Conservation (phyloP, 2,329 filamentous ascomycete species). For the Ophiostoma ulmi region DNA sequence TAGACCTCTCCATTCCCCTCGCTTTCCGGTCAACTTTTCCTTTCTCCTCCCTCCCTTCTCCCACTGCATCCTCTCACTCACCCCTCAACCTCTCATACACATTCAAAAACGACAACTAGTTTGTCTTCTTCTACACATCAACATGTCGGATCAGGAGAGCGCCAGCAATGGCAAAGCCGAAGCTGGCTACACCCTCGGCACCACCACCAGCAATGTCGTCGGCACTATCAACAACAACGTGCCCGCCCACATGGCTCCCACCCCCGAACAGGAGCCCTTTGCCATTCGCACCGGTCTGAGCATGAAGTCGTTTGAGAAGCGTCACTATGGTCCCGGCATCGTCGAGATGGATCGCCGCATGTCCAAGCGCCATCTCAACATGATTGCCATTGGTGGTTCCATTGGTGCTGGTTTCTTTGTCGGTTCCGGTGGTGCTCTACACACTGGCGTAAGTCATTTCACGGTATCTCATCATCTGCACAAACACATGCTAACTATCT, state of each 20-base stretch:
- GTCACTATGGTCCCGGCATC: slow-evolving; percentile 35
- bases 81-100: background rate
- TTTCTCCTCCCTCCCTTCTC: background rate
- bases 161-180: background rate
- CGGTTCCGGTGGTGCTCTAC: slow-evolving; percentile 49
- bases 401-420: slow-evolving; percentile 61
- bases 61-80: background rate
- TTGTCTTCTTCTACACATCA: background rate
- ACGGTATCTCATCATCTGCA: background rate
- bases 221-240: slow-evolving; percentile 3
- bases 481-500: slow-evolving; percentile 3
- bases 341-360: slow-evolving; percentile 38
- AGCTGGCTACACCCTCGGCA: background rate
- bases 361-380: slow-evolving; percentile 29
- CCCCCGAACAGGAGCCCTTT: slow-evolving; percentile 31
- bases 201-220: slow-evolving; percentile 10
- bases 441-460: slow-evolving; percentile 39
- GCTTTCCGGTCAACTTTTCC: background rate
- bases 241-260: slow-evolving; percentile 18
- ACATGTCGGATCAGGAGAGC: slow-evolving; percentile 8
- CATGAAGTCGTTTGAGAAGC: slow-evolving; percentile 40
- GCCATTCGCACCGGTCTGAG: slow-evolving; percentile 40
- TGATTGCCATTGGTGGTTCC: slow-evolving; percentile 40
- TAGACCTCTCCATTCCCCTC: background rate
- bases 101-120: background rate